Conservation (phyloP, 2,329 filamentous ascomycete species). For the Dothideomycetidae sp. region DNA sequence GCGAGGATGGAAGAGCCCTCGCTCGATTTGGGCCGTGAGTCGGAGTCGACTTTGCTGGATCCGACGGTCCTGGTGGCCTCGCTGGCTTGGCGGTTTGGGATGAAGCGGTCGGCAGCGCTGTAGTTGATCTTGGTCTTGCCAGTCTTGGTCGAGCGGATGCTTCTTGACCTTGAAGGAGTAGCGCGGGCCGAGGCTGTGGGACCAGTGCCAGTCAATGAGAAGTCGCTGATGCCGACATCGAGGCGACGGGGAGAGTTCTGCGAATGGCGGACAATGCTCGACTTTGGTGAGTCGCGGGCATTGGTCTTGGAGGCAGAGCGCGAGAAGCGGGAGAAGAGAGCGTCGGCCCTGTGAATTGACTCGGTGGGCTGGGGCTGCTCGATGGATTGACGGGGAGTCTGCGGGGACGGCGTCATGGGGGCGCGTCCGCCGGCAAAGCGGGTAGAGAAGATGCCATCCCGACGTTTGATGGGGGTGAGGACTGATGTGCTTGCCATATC, state of each 20-base stretch:
- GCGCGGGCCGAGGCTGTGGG: conserved; percentile 32
- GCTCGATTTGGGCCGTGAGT: conserved; percentile 59
- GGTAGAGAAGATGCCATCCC: conserved; percentile 79
- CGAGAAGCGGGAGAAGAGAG: conserved; percentile 64
- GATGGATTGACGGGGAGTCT: conserved; percentile 50
- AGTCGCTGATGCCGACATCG: conserved; percentile 86
- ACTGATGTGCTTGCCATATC: conserved; percentile 71
- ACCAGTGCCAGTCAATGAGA: conserved; percentile 75
- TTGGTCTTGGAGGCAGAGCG: conserved; percentile 51
- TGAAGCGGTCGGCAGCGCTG: conserved; percentile 68
- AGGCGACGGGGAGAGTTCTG: conserved; percentile 65
- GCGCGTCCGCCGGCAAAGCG: conserved; percentile 90
- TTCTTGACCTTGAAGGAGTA: conserved; percentile 29
- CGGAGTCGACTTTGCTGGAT: conserved; percentile 67
- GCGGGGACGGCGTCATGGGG: conserved; percentile 84
- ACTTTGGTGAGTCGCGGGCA: conserved; percentile 84
- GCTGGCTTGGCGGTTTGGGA: conserved; percentile 82
- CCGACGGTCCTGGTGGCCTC: conserved; percentile 73
- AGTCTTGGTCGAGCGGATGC: conserved; percentile 26
- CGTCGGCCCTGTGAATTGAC: conserved; percentile 59
- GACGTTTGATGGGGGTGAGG: conserved; percentile 88
- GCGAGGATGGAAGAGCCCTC: conserved; percentile 67
- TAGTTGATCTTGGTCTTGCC: conserved; percentile 54
- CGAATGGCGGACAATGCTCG: conserved; percentile 69
- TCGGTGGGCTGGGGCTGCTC: conserved; percentile 39